A percentile compares a stretch with the other conserved stretches of the same genome.
Evolutionary conservation across 2,329 filamentous ascomycete species (phyloP).

Genomic region (Teratosphaeria zuluensis): DNA sequence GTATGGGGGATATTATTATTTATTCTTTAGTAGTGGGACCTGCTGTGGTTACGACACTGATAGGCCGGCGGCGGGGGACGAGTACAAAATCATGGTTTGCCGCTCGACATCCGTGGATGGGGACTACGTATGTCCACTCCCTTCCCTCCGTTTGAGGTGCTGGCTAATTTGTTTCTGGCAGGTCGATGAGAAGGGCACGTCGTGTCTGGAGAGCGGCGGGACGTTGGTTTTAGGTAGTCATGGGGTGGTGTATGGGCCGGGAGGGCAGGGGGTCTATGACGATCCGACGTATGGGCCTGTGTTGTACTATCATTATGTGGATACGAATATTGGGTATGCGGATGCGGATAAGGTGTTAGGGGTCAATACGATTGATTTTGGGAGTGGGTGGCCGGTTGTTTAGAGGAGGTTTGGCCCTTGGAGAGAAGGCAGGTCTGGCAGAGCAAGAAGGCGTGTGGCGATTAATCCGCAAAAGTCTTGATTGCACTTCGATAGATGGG

Average conservation of each 20-base stretch:
- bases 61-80: constrained; percentile 45
- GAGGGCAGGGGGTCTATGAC: constrained; percentile 51
- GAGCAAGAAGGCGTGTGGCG: too few species aligned
- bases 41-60: constrained; percentile 52
- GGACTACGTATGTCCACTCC: constrained; percentile 35
- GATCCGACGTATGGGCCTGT: constrained; percentile 43
- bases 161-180: constrained; percentile 2
- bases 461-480: too few species aligned
- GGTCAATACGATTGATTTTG: constrained; percentile 41
- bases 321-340: constrained; percentile 35
- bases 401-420: too few species aligned
- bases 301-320: constrained; percentile 54
- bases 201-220: constrained; percentile 49
- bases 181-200: constrained; percentile 43
- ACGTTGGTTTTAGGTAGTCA: constrained; percentile 53
- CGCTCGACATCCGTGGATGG: constrained; percentile 44
- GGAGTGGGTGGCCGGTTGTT: constrained; percentile 38
- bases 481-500: too few species aligned
- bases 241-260: constrained; percentile 53
- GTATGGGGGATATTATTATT: constrained; percentile 48
- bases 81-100: constrained; percentile 59
- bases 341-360: constrained; percentile 39
- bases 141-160: neutral
- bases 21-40: constrained; percentile 52
- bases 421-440: too few species aligned